These are phyloP conservation scores for Sporothrix luriei DNA, from an alignment of 2,329 filamentous ascomycete genomes.

Conservation along the genomic window DNA sequence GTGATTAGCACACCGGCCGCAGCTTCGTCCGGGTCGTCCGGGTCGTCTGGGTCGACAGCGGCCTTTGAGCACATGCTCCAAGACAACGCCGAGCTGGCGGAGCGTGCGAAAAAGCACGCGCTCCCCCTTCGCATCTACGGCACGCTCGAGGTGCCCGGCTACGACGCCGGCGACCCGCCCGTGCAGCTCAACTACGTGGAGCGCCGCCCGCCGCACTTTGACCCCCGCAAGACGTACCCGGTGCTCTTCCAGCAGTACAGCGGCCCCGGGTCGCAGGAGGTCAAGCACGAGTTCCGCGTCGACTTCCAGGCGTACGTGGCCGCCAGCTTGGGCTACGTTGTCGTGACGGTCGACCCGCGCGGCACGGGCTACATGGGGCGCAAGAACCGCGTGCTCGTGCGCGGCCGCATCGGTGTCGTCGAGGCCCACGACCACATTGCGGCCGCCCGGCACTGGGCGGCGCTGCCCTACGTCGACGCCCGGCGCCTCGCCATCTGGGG, in stretches of 20 bases:
- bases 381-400: constrained; percentile 76
- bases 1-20: constrained; percentile 73
- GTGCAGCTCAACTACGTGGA: constrained; percentile 74
- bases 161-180: constrained; percentile 22
- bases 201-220: constrained; percentile 85
- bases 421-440: constrained; percentile 91
- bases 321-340: constrained; percentile 82
- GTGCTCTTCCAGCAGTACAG: constrained; percentile 95
- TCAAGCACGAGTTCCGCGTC: constrained; percentile 76
- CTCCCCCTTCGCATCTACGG: constrained; percentile 81
- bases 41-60: constrained; percentile 57
- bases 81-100: constrained; percentile 70
- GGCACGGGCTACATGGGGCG: constrained; percentile 91
- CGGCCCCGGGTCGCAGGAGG: constrained; percentile 88
- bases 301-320: constrained; percentile 92
- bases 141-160: constrained; percentile 78
- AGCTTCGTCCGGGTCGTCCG: background rate
- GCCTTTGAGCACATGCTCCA: constrained; percentile 72
- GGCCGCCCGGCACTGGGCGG: constrained; percentile 80
- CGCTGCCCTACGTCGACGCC: constrained; percentile 79
- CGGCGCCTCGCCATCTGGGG: constrained; percentile 92
- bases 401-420: constrained; percentile 79
- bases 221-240: constrained; percentile 80
- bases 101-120: constrained; percentile 72
- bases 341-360: constrained; percentile 90